Evolutionary conservation across 164 flowering plant species (phyloP).

Genomic region (Brasenia schreberi): DNA sequence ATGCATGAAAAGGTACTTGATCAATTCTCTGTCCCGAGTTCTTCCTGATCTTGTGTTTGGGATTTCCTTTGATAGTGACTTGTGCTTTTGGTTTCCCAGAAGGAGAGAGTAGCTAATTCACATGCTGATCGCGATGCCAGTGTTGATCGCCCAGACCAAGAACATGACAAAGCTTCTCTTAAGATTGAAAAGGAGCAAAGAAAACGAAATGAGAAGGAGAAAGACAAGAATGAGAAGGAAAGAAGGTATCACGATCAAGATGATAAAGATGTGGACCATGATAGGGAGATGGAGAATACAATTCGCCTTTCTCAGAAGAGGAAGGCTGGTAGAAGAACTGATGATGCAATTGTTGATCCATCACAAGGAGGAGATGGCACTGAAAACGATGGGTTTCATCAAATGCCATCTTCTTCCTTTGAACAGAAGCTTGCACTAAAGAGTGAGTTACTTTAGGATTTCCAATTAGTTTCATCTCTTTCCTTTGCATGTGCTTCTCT

Average conservation of each 20-base stretch:
- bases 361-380: constrained; percentile 38
- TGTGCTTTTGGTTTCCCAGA: constrained; percentile 22
- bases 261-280: constrained; percentile 44
- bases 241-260: constrained; percentile 40
- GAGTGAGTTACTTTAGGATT: constrained; percentile 25
- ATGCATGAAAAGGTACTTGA: constrained; percentile 37
- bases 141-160: constrained; percentile 45
- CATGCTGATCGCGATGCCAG: constrained; percentile 42
- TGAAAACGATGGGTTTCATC: constrained; percentile 24
- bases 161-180: constrained; percentile 27
- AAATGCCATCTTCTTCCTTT: constrained; percentile 21
- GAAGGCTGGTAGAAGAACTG: constrained; percentile 29
- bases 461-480: not conserved
- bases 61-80: not conserved
- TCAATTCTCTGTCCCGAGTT: not conserved
- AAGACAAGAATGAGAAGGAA: constrained; percentile 45
- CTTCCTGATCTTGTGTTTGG: not conserved
- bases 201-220: constrained; percentile 48
- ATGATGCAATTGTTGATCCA: constrained; percentile 37
- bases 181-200: constrained; percentile 46
- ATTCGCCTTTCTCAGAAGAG: constrained; percentile 35
- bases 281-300: constrained; percentile 29
- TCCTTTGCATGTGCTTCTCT: not conserved
- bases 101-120: constrained; percentile 38
- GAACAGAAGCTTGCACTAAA: constrained; percentile 47